Evolutionary conservation across 257 asterid species (phyloP).

Genomic region (Lithospermum erythrorhizon): DNA sequence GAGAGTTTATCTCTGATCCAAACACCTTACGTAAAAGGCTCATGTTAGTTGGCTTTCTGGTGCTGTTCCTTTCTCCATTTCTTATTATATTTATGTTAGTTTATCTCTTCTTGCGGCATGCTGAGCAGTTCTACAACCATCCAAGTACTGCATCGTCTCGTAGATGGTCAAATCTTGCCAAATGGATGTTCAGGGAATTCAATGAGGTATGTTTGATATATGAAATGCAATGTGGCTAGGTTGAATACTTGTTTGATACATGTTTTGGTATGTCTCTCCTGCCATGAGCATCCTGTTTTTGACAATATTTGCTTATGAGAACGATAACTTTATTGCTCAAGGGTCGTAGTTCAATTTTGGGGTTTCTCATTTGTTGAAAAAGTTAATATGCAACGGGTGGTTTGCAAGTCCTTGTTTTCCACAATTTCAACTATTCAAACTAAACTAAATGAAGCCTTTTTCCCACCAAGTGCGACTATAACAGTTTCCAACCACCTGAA

Average conservation of each 20-base stretch:
- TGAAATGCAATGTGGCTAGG: slow-evolving; percentile 2
- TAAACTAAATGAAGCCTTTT: background rate
- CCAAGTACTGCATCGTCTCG: slow-evolving; percentile 94
- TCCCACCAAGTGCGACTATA: background rate
- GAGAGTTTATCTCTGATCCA: slow-evolving; percentile 81
- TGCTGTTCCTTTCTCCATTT: slow-evolving; percentile 84
- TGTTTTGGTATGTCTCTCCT: background rate
- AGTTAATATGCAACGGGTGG: background rate
- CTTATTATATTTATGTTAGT: slow-evolving; percentile 94
- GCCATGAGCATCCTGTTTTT: too few species aligned
- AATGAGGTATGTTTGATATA: slow-evolving; percentile 59
- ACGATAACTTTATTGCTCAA: too few species aligned
- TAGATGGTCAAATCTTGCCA: slow-evolving; percentile 96
- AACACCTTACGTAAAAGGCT: slow-evolving; percentile 75
- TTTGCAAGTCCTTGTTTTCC: background rate
- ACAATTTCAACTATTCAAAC: too few species aligned
- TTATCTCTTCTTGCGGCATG: slow-evolving; percentile 92
- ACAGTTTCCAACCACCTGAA: too few species aligned
- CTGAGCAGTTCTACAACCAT: slow-evolving; percentile 93
- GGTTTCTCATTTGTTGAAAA: too few species aligned
- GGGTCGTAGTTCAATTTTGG: too few species aligned
- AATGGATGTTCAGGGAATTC: slow-evolving; percentile 94
- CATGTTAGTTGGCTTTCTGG: slow-evolving; percentile 72
- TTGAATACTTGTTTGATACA: background rate
- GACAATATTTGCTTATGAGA: too few species aligned